phyloP scores from a whole-genome alignment of 1,284 basidiomycete species.

The Termitomyces sp. region DNA sequence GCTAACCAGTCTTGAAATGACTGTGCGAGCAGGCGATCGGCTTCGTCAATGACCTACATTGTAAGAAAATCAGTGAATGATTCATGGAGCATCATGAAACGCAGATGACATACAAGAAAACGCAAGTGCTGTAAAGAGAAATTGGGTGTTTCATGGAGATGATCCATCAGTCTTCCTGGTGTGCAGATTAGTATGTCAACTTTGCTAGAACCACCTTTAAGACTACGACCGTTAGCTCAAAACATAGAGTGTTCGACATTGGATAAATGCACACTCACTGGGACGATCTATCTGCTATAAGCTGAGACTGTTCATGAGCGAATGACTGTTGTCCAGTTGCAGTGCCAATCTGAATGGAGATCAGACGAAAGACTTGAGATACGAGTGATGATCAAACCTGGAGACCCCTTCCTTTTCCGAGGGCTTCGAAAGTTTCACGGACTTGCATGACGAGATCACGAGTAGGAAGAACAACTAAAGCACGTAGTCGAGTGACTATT shows the following conservation, averaged over 20 bases:
- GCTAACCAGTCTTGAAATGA: slow-evolving; percentile 95
- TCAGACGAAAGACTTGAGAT: background rate
- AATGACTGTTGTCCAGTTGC: slow-evolving; percentile 86
- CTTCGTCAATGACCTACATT: slow-evolving; percentile 92
- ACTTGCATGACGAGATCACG: slow-evolving; percentile 95
- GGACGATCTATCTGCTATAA: slow-evolving; percentile 51
- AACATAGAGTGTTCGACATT: slow-evolving; percentile 1
- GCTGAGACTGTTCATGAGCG: slow-evolving; percentile 71
- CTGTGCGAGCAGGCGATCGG: slow-evolving; percentile 90
- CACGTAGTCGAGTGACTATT: slow-evolving; percentile 81
- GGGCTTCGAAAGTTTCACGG: slow-evolving; percentile 82
- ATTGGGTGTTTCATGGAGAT: slow-evolving; percentile 82
- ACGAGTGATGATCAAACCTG: slow-evolving; percentile 47
- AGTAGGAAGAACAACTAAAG: slow-evolving; percentile 90
- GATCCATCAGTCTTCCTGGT: slow-evolving; percentile 92
- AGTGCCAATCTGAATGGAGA: slow-evolving; percentile 57
- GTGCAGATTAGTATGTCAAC: slow-evolving; percentile 95
- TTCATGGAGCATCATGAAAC: slow-evolving; percentile 13
- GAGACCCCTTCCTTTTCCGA: slow-evolving; percentile 82
- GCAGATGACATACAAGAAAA: slow-evolving; percentile 60
- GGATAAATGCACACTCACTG: slow-evolving; percentile 31
- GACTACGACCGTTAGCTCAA: slow-evolving; percentile 28
- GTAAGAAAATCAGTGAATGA: slow-evolving; percentile 3
- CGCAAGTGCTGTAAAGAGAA: slow-evolving; percentile 93
- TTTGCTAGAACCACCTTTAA: slow-evolving; percentile 76